These are phyloP conservation scores for Mesembryanthemum crystallinum DNA, from an alignment of 148 eudicot species.

Conservation along the genomic window DNA sequence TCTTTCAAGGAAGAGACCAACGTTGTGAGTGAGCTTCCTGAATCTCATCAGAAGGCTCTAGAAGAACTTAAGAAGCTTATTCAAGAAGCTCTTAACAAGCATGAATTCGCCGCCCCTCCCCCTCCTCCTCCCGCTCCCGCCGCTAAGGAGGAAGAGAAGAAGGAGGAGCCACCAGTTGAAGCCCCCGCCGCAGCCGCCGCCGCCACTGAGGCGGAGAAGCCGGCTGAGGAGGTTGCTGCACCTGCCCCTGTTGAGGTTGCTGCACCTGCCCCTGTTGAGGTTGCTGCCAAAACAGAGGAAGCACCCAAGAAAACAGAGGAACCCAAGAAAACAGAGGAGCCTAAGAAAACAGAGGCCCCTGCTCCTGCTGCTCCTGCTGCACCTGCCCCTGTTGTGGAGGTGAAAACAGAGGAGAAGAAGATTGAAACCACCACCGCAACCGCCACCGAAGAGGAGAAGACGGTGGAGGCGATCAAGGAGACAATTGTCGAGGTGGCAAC, in stretches of 20 bases:
- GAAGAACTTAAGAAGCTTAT: slow-evolving; percentile 73
- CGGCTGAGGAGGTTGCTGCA: slow-evolving; percentile 27
- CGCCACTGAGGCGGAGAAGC: slow-evolving; percentile 28
- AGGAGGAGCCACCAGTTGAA: slow-evolving; percentile 7
- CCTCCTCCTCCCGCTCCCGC: slow-evolving; percentile 1
- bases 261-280: slow-evolving; percentile 13
- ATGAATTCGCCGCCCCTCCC: slow-evolving; percentile 63
- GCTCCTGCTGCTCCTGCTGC: no score
- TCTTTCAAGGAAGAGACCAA: slow-evolving; percentile 86
- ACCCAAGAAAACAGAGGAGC: slow-evolving; percentile 15
- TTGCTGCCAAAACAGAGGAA: slow-evolving; percentile 3
- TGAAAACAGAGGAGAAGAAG: slow-evolving; percentile 22
- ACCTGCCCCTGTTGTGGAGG: slow-evolving; percentile 1
- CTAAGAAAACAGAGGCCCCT: not conserved
- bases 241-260: not conserved
- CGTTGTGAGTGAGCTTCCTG: slow-evolving; percentile 63
- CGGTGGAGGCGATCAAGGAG: slow-evolving; percentile 67
- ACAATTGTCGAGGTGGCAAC: slow-evolving; percentile 51
- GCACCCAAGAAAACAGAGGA: slow-evolving; percentile 25
- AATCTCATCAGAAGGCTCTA: slow-evolving; percentile 65
- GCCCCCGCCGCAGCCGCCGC: slow-evolving; percentile 19
- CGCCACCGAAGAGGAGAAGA: slow-evolving; percentile 41
- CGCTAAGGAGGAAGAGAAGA: slow-evolving; percentile 8
- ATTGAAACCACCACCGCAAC: slow-evolving; percentile 18
- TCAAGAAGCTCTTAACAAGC: slow-evolving; percentile 62